Evolutionary conservation across 805 yeast genomes (phyloP).

Genomic region (Barnettozyma populi): DNA sequence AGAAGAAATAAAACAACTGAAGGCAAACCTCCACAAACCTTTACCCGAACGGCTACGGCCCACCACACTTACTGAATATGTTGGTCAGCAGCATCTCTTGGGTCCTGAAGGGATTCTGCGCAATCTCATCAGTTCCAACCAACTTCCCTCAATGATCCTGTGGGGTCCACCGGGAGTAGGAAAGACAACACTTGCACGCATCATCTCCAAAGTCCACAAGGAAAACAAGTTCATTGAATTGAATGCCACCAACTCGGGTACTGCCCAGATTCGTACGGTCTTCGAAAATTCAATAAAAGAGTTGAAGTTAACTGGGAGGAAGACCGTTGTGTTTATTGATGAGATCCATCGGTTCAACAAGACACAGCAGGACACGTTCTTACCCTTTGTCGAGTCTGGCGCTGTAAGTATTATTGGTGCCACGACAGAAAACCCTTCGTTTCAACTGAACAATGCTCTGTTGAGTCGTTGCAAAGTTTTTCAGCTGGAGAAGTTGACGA

Average conservation of each 20-base stretch:
- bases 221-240: slow-evolving; percentile 60
- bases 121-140: slow-evolving; percentile 55
- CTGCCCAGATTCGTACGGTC: slow-evolving; percentile 58
- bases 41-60: slow-evolving; percentile 88
- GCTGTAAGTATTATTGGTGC: slow-evolving; percentile 83
- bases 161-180: slow-evolving; percentile 97
- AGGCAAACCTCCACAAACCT: slow-evolving; percentile 30
- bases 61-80: slow-evolving; percentile 52
- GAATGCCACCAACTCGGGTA: slow-evolving; percentile 75
- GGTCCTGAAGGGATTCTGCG: slow-evolving; percentile 59
- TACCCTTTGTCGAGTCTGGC: slow-evolving; percentile 83
- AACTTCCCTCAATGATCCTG: slow-evolving; percentile 77
- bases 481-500: slow-evolving; percentile 49
- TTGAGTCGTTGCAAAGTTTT: slow-evolving; percentile 81
- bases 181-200: slow-evolving; percentile 80
- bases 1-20: slow-evolving; percentile 17
- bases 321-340: slow-evolving; percentile 78
- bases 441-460: slow-evolving; percentile 75
- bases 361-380: slow-evolving; percentile 80
- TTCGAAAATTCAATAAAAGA: slow-evolving; percentile 39
- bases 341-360: slow-evolving; percentile 88
- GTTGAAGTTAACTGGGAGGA: slow-evolving; percentile 37
- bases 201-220: slow-evolving; percentile 35
- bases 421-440: slow-evolving; percentile 94
- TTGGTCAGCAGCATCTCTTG: slow-evolving; percentile 82